These are phyloP conservation scores for Cercophora samala DNA, from an alignment of 495 filamentous ascomycete genomes.

Conservation along the genomic window DNA sequence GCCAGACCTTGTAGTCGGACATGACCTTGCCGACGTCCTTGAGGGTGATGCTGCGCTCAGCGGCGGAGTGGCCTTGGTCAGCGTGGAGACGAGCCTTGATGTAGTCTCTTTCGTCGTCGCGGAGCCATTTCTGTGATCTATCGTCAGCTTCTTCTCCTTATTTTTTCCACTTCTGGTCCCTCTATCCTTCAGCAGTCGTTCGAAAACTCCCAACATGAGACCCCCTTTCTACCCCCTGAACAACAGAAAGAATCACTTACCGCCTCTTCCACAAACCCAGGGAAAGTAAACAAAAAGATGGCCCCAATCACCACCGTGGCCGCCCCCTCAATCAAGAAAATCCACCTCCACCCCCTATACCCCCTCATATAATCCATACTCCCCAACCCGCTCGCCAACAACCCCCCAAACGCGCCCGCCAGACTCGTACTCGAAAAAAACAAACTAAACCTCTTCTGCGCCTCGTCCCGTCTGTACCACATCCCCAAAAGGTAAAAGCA, in stretches of 20 bases:
- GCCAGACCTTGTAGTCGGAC: slow-evolving; percentile 65
- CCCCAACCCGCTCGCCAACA: slow-evolving; percentile 78
- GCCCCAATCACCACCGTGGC: slow-evolving; percentile 71
- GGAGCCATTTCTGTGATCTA: slow-evolving; percentile 51
- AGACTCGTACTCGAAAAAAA: slow-evolving; percentile 79
- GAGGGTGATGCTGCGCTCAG: slow-evolving; percentile 59
- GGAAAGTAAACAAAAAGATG: slow-evolving; percentile 74
- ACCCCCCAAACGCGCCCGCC: slow-evolving; percentile 82
- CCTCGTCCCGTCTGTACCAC: slow-evolving; percentile 87
- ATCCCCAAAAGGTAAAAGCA: slow-evolving; percentile 73
- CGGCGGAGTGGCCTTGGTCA: slow-evolving; percentile 75
- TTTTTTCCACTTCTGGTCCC: slow-evolving; percentile 40
- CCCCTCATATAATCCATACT: slow-evolving; percentile 70
- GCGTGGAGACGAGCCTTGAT: slow-evolving; percentile 67
- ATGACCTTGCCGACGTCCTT: slow-evolving; percentile 68
- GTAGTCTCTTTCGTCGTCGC: slow-evolving; percentile 70
- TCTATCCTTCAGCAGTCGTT: no score
- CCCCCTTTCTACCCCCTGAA: not conserved
- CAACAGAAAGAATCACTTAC: slow-evolving; percentile 26
- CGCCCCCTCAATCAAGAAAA: slow-evolving; percentile 68
- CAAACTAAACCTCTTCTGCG: slow-evolving; percentile 83
- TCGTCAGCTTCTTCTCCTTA: not conserved
- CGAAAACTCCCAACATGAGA: not conserved
- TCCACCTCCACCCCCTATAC: slow-evolving; percentile 86
- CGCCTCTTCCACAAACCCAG: slow-evolving; percentile 57